Conservation (phyloP, 495 filamentous ascomycete genomes). For the Staphylotrichum tortipilum region DNA sequence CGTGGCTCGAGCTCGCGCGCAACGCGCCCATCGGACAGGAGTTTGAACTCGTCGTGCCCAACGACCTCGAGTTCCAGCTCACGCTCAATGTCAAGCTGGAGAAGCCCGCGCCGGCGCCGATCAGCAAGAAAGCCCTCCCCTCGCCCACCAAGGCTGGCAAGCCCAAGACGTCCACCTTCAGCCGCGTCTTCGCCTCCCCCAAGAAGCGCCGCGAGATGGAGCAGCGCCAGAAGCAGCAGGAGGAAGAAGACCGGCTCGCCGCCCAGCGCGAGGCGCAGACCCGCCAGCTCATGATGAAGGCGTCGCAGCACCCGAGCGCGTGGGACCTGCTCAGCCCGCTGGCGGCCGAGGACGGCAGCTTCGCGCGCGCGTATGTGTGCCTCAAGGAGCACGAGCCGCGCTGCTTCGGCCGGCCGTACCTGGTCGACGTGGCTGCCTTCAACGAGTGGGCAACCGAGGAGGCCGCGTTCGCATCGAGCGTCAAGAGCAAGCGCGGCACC, state of each 20-base stretch:
- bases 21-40: conserved; percentile 95
- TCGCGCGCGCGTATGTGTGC: conserved; percentile 84
- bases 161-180: conserved; percentile 74
- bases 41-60: conserved; percentile 93
- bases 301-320: conserved; percentile 45
- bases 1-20: conserved; percentile 87
- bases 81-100: conserved; percentile 93
- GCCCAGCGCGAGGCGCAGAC: conserved; percentile 58
- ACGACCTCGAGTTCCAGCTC: conserved; percentile 93
- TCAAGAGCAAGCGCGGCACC: conserved; percentile 79
- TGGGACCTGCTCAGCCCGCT: conserved; percentile 85
- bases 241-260: conserved; percentile 59
- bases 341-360: conserved; percentile 83
- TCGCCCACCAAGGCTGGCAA: conserved; percentile 52
- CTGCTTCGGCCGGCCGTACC: conserved; percentile 79
- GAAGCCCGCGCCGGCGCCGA: conserved; percentile 49
- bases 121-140: conserved; percentile 30
- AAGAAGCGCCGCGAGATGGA: conserved; percentile 94
- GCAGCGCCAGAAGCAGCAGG: conserved; percentile 62
- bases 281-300: conserved; percentile 39
- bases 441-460: conserved; percentile 97
- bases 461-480: conserved; percentile 54
- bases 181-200: conserved; percentile 84
- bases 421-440: conserved; percentile 82
- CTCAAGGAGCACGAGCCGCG: conserved; percentile 82